Evolutionary conservation across 208 protist genomes (phyloP).

Genomic region (Naegleria lovaniensis): DNA sequence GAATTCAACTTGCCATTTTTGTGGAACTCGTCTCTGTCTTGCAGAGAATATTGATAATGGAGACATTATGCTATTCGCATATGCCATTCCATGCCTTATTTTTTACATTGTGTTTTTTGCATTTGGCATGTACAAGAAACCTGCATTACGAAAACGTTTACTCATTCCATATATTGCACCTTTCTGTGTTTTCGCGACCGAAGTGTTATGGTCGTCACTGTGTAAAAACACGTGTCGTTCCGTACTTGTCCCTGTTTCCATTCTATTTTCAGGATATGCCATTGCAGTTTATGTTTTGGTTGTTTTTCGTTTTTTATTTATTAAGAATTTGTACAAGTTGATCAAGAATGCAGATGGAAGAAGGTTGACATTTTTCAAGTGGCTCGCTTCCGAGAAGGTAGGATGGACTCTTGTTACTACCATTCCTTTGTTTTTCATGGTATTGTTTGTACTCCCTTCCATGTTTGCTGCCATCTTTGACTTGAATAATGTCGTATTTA

Average conservation of each 20-base stretch:
- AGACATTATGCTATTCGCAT: not conserved
- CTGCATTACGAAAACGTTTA: not conserved
- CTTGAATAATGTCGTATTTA: not conserved
- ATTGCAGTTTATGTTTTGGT: not conserved
- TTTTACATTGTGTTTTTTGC: not conserved
- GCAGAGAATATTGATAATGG: not conserved
- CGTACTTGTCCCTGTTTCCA: not conserved
- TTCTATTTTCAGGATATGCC: not conserved
- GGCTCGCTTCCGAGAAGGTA: not conserved
- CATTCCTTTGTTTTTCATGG: not conserved
- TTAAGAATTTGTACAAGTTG: not conserved
- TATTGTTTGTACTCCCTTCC: not conserved
- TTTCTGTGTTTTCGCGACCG: not conserved
- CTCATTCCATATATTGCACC: not conserved
- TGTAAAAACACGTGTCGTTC: not conserved
- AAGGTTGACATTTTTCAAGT: not conserved
- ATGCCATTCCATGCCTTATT: not conserved
- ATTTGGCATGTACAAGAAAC: not conserved
- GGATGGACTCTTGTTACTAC: not conserved
- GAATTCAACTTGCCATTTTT: not conserved
- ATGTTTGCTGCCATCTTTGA: not conserved
- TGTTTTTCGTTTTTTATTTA: not conserved
- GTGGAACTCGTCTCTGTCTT: not conserved
- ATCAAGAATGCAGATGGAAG: not conserved
- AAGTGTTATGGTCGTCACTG: not conserved